Evolutionary conservation across 768 basidiomycete genomes (phyloP), one percentile per base, ranked within the genome.

Genomic region (Glaciozyma antarctica): DNA sequence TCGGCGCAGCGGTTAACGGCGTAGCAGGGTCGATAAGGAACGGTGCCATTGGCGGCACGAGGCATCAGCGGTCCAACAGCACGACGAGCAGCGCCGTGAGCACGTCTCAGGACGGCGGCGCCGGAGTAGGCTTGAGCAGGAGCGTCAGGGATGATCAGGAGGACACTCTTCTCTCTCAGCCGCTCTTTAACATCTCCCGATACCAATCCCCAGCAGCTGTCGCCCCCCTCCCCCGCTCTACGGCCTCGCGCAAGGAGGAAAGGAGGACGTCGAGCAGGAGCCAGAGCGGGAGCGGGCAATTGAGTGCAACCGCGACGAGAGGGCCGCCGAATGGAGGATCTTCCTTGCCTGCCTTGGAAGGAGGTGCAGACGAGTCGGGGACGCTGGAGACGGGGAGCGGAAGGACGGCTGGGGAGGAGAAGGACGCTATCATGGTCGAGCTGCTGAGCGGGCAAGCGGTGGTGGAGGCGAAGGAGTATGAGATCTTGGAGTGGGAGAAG

Each of bases 371-470:
- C 7, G 13, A 12, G 38, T 5, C 2, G 38, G 1, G 28, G 45
- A 5, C n/a, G 55, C 17, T 59, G 49, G 1, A n/a, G 26, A 4
- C 24, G 26, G 15, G 41, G 26, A 16, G 16, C 34, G 32, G 30
- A n/a, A 45, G 54, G 38, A 34, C 34, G 30, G 15, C 43, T 28
- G n/a, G 10, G 15, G 38, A 62, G 19, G 38, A 83, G 21, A 81
- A 86, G 53, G 91, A 95, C 72, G 88, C 92, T 67, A 82, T 98
- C 54, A 81, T 97, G 68, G 82, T 95, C 75, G 88, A 88, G 75
- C 81, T 99, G 48, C 79, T 98, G 69, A 88, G 92, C 49, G 91
- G 91, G 61, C 91, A 97, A 77, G 94, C 94, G 7, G 84, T 89
- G 49, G 85, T 97, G n/a, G 91, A 97, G 73, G 88, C 88, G 72